Conservation (phyloP, 352 stramenopile species). For the Aphanomyces invadans region DNA sequence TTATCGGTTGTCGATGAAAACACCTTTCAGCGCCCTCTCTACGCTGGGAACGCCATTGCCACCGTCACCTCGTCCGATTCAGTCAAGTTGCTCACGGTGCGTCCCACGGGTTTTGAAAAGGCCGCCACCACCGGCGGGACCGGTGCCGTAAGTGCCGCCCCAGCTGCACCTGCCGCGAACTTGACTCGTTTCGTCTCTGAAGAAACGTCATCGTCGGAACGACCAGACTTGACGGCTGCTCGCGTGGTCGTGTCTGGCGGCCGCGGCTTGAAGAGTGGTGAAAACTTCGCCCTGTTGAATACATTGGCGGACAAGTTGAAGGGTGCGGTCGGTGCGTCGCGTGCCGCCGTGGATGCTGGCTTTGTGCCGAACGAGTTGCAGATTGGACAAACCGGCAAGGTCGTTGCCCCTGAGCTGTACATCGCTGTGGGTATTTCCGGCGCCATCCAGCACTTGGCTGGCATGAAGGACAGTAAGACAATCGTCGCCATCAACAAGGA, state of each 20-base stretch:
- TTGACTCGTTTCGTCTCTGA: conserved; percentile 90
- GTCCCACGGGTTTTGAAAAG: conserved; percentile 97
- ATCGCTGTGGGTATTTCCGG: conserved; percentile 96
- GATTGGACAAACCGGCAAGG: conserved; percentile 99
- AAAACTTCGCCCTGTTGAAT: conserved; percentile 98
- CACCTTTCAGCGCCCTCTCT: conserved; percentile 91
- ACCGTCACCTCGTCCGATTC: conserved; percentile 83
- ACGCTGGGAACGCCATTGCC: conserved; percentile 80
- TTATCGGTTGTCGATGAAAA: conserved; percentile 83
- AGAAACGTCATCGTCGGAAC: conserved; percentile 91
- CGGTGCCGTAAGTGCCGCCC: conserved; percentile 56
- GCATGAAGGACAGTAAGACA: conserved; percentile 99
- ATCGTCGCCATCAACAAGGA: conserved; percentile 99
- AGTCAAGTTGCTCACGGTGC: conserved; percentile 95
- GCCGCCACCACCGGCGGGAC: conserved; percentile 67
- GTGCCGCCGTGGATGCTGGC: conserved; percentile 96
- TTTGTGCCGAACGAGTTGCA: conserved; percentile 98
- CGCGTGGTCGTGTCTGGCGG: conserved; percentile 94
- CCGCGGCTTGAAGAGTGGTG: conserved; percentile 93
- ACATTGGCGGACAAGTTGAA: conserved; percentile 96
- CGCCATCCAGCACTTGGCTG: conserved; percentile 98
- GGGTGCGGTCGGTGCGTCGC: conserved; percentile 94
- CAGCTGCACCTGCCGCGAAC: conserved; percentile 42
- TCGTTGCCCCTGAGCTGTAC: conserved; percentile 97
- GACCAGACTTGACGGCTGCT: conserved; percentile 91